A percentile compares a stretch with the other conserved stretches of the same genome.
Conservation (phyloP, 2,329 filamentous ascomycete genomes). For the Trichoderma koningii region DNA sequence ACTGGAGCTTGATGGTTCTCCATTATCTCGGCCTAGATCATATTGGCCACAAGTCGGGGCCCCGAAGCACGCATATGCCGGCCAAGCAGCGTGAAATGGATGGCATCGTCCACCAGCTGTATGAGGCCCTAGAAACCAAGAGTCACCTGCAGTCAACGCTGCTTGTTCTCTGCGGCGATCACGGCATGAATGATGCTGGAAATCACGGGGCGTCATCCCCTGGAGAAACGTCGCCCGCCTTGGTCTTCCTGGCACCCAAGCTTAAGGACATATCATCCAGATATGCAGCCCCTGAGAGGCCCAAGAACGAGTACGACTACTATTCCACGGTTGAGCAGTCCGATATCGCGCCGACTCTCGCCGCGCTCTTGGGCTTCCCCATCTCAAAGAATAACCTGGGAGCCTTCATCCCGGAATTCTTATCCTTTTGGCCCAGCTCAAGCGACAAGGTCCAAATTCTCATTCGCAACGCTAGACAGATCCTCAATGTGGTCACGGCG, state of each 20-base stretch:
- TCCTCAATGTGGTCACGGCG: conserved; percentile 73
- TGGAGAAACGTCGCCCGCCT: conserved; percentile 89
- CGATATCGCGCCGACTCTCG: conserved; percentile 87
- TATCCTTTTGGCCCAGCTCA: conserved; percentile 67
- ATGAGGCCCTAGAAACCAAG: conserved; percentile 69
- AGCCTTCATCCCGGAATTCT: conserved; percentile 76
- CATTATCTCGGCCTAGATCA: conserved; percentile 96
- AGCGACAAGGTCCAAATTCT: conserved; percentile 67
- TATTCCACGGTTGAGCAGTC: conserved; percentile 89
- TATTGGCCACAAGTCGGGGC: conserved; percentile 95
- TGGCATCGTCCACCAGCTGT: conserved; percentile 73
- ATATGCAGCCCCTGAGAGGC: conserved; percentile 56
- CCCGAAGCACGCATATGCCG: conserved; percentile 83
- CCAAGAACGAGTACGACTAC: conserved; percentile 74
- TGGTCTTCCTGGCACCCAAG: conserved; percentile 89
- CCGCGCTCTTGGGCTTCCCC: conserved; percentile 82
- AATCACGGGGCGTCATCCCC: conserved; percentile 94
- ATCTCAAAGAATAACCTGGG: conserved; percentile 89
- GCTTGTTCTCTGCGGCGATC: conserved; percentile 86
- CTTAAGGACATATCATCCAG: conserved; percentile 58
- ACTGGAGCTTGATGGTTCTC: conserved; percentile 93
- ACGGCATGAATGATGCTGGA: conserved; percentile 99
- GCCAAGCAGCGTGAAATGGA: conserved; percentile 97
- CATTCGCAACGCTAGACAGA: conserved; percentile 76
- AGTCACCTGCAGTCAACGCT: conserved; percentile 75